phyloP scores from a whole-genome alignment of 345 rosid genomes.

The Balakata baccata region DNA sequence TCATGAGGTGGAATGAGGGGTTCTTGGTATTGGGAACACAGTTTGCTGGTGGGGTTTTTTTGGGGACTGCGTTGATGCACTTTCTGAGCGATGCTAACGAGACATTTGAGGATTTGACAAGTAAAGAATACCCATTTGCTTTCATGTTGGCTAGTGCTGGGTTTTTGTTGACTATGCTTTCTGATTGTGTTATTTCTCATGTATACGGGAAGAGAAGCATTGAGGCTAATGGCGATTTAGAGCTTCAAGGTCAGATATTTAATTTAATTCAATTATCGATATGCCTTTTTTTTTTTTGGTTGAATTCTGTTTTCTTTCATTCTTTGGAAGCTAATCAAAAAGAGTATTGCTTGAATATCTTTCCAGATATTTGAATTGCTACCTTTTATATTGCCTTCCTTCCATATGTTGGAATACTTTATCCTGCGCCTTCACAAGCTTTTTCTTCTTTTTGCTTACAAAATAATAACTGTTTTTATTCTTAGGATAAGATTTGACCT shows the following conservation, averaged over 20 bases:
- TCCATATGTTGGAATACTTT: no score
- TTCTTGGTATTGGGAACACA: conserved; percentile 74
- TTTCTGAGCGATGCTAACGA: conserved; percentile 73
- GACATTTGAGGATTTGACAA: conserved; percentile 56
- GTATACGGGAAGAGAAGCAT: conserved; percentile 36
- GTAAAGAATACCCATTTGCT: conserved; percentile 67
- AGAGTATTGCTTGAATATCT: no score
- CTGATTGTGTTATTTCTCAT: conserved; percentile 53
- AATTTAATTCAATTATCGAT: background rate
- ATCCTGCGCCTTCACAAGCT: no score
- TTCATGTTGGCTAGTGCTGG: conserved; percentile 80
- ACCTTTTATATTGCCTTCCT: no score
- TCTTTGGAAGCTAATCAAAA: background rate
- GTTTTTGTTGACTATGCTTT: conserved; percentile 66
- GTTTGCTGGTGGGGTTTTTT: conserved; percentile 79
- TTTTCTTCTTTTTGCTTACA: no score
- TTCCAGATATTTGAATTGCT: no score
- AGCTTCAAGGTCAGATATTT: conserved; percentile 46
- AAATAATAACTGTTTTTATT: background rate
- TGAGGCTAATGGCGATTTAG: conserved; percentile 36
- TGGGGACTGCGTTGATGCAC: conserved; percentile 87
- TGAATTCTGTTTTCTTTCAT: background rate
- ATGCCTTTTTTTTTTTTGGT: background rate
- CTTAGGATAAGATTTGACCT: background rate
- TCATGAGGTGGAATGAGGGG: conserved; percentile 75